Conservation (phyloP, 345 rosid genomes). For the Acer yangbiense region DNA sequence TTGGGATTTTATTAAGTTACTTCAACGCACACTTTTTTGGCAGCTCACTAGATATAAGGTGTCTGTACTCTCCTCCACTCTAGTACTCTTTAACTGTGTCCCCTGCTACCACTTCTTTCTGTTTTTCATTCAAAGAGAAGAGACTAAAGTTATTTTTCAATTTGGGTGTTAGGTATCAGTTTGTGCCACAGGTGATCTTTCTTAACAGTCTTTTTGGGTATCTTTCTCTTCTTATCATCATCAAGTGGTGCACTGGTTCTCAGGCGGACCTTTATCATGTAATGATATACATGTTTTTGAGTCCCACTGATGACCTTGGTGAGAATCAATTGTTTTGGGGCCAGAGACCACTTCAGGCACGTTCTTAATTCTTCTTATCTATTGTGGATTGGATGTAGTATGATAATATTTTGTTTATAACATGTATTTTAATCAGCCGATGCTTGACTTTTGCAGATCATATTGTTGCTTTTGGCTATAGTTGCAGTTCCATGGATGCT, state of each 20-base stretch:
- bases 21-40: conserved; percentile 81
- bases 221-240: conserved; percentile 83
- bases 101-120: background rate
- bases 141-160: conserved; percentile 24
- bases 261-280: conserved; percentile 99
- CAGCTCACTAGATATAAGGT: conserved; percentile 84
- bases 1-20: conserved; percentile 84
- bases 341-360: conserved; percentile 91
- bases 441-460: conserved; percentile 61
- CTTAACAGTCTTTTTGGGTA: conserved; percentile 94
- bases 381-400: conserved; percentile 12
- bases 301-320: conserved; percentile 90
- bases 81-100: conserved; percentile 1
- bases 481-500: conserved; percentile 98
- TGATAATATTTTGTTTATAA: conserved; percentile 19
- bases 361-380: conserved; percentile 16
- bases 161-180: conserved; percentile 78
- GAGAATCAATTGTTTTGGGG: conserved; percentile 94
- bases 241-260: conserved; percentile 99
- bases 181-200: conserved; percentile 94
- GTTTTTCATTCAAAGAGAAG: conserved; percentile 1
- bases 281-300: conserved; percentile 97
- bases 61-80: conserved; percentile 10
- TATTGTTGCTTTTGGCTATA: conserved; percentile 74
- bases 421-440: conserved; percentile 15